A percentile compares a stretch with the other conserved stretches of the same genome.
These are phyloP conservation scores for Yamadazyma blattariae DNA, from an alignment of 1,139 yeast genomes.

Conservation along the genomic window DNA sequence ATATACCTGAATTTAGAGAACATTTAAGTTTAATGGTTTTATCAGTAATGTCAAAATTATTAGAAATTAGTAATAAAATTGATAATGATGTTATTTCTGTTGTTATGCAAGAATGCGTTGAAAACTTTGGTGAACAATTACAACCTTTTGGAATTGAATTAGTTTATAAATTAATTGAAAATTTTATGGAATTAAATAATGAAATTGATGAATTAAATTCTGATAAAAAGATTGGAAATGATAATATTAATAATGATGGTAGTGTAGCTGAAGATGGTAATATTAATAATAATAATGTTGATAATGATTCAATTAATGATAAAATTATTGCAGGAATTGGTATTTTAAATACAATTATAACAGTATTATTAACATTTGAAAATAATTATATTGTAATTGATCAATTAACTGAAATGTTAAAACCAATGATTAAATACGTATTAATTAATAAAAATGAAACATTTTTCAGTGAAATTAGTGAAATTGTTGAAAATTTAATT, in stretches of 20 bases:
- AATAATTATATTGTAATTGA: constrained; percentile 66
- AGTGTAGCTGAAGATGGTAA: constrained; percentile 74
- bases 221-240: constrained; percentile 70
- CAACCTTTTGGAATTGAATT: constrained; percentile 93
- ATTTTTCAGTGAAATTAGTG: constrained; percentile 79
- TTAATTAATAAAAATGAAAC: constrained; percentile 67
- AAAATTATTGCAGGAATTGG: constrained; percentile 90
- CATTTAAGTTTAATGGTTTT: constrained; percentile 68
- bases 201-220: constrained; percentile 64
- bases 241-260: constrained; percentile 69
- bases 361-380: constrained; percentile 84
- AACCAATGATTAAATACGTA: constrained; percentile 71
- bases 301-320: constrained; percentile 55
- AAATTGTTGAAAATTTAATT: constrained; percentile 81
- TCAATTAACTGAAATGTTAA: constrained; percentile 67
- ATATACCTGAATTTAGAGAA: constrained; percentile 61
- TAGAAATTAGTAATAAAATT: constrained; percentile 73
- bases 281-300: constrained; percentile 67
- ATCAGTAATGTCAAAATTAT: constrained; percentile 76
- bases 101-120: constrained; percentile 96
- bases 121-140: constrained; percentile 78
- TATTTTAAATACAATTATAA: constrained; percentile 79
- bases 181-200: constrained; percentile 68
- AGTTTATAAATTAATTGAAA: constrained; percentile 76
- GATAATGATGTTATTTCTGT: constrained; percentile 87